Percentiles rank a stretch among this genome's conserved stretches.
Evolutionary conservation across 2,329 filamentous ascomycete genomes (phyloP).

Genomic region (Ramichloridium luteum): DNA sequence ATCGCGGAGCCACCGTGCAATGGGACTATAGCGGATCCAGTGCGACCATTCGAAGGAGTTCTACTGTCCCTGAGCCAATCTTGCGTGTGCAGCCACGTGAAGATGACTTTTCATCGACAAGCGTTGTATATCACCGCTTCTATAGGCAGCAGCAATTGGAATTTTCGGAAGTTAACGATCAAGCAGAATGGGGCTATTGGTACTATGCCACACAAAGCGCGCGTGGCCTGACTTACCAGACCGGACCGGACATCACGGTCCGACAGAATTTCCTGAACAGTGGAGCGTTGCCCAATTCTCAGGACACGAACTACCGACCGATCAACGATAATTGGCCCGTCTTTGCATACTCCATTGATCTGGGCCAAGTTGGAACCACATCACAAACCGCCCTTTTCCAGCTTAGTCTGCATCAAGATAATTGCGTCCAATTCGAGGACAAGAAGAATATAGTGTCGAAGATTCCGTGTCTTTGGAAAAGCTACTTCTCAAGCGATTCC

Average conservation of each 20-base stretch:
- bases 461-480: slow-evolving; percentile 40
- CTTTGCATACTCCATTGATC: slow-evolving; percentile 40
- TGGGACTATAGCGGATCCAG: slow-evolving; percentile 51
- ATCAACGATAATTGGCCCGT: slow-evolving; percentile 39
- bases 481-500: slow-evolving; percentile 36
- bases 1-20: slow-evolving; percentile 40
- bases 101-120: too few relatives aligned
- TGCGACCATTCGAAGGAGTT: too few relatives aligned
- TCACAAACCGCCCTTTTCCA: slow-evolving; percentile 33
- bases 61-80: too few relatives aligned
- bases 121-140: slow-evolving; percentile 20
- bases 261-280: slow-evolving; percentile 33
- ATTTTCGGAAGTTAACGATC: slow-evolving; percentile 37
- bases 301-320: slow-evolving; percentile 36
- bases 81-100: too few relatives aligned
- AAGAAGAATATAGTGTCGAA: slow-evolving; percentile 21
- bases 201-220: slow-evolving; percentile 39
- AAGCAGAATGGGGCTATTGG: slow-evolving; percentile 41
- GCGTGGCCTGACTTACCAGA: slow-evolving; percentile 34
- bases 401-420: slow-evolving; percentile 38
- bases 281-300: slow-evolving; percentile 33
- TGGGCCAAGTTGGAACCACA: slow-evolving; percentile 32
- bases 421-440: slow-evolving; percentile 41
- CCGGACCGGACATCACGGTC: slow-evolving; percentile 34
- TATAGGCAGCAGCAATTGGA: slow-evolving; percentile 21